Conservation (phyloP, 768 basidiomycete genomes). For the Boletus barrowsii region DNA sequence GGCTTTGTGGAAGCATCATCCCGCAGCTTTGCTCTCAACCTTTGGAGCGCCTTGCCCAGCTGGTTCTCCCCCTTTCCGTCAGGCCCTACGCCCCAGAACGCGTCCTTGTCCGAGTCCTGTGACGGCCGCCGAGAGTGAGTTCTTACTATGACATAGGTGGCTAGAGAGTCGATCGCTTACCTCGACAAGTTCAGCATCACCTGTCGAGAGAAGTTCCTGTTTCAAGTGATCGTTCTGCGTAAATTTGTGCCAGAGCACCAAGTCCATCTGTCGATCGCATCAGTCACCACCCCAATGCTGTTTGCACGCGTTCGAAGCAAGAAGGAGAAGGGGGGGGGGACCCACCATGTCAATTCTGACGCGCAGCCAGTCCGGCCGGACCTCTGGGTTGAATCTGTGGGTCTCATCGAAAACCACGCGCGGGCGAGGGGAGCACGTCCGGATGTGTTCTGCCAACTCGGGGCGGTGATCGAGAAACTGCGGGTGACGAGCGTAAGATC, state of each 20-base stretch:
- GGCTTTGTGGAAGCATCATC: slow-evolving; percentile 17
- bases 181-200: slow-evolving; percentile 38
- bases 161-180: slow-evolving; percentile 25
- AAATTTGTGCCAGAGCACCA: slow-evolving; percentile 39
- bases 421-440: slow-evolving; percentile 32
- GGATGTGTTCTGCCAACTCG: slow-evolving; percentile 34
- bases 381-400: slow-evolving; percentile 35
- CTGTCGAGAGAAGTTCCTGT: slow-evolving; percentile 35
- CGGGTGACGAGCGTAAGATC: slow-evolving; percentile 13
- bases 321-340: neutral
- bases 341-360: slow-evolving; percentile 33
- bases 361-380: slow-evolving; percentile 34
- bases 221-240: slow-evolving; percentile 38
- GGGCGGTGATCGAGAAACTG: slow-evolving; percentile 35
- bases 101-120: slow-evolving; percentile 32
- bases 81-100: slow-evolving; percentile 42
- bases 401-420: slow-evolving; percentile 34
- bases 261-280: slow-evolving; percentile 33
- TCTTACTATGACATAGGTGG: neutral
- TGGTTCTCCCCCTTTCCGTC: slow-evolving; percentile 39
- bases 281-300: slow-evolving; percentile 6
- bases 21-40: slow-evolving; percentile 34
- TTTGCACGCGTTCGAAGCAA: slow-evolving; percentile 14
- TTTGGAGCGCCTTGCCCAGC: slow-evolving; percentile 40
- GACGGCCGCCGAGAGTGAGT: slow-evolving; percentile 17